Percentiles rank a stretch among this genome's conserved stretches.
These are phyloP conservation scores for Aspergillus diversus DNA, from an alignment of 495 filamentous ascomycete genomes.

Conservation along the genomic window DNA sequence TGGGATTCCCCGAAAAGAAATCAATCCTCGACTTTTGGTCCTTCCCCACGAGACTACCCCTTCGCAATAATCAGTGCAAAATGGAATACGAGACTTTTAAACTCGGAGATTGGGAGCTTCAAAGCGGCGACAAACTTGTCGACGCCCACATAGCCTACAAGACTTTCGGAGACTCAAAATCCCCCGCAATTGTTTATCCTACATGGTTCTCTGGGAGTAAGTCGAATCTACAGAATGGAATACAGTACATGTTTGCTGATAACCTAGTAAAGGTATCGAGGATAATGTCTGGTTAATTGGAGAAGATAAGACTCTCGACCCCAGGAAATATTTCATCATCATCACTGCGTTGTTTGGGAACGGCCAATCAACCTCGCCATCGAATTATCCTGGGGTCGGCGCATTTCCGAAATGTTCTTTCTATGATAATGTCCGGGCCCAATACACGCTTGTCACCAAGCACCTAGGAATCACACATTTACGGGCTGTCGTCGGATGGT, in stretches of 20 bases:
- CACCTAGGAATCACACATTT: conserved; percentile 64
- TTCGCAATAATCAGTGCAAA: conserved; percentile 4
- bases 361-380: conserved; percentile 71
- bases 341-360: conserved; percentile 74
- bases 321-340: conserved; percentile 69
- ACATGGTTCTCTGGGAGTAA: conserved; percentile 69
- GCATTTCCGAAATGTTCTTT: conserved; percentile 65
- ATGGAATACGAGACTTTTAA: conserved; percentile 57
- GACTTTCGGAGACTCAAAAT: conserved; percentile 64
- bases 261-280: conserved; percentile 45
- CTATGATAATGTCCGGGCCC: conserved; percentile 72
- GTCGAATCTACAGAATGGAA: conserved; percentile 4
- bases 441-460: conserved; percentile 66
- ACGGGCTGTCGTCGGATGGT: conserved; percentile 68
- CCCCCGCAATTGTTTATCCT: conserved; percentile 71
- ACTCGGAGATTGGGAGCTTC: conserved; percentile 65
- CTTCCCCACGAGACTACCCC: neutral
- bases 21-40: too few species aligned
- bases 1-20: too few species aligned
- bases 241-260: neutral
- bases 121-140: conserved; percentile 57
- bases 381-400: conserved; percentile 56
- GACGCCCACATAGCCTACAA: conserved; percentile 70
- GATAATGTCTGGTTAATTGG: conserved; percentile 72
- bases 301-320: conserved; percentile 61